Conservation (phyloP, 371 early-diverging fungal genomes). For the Mortierella sp. region DNA sequence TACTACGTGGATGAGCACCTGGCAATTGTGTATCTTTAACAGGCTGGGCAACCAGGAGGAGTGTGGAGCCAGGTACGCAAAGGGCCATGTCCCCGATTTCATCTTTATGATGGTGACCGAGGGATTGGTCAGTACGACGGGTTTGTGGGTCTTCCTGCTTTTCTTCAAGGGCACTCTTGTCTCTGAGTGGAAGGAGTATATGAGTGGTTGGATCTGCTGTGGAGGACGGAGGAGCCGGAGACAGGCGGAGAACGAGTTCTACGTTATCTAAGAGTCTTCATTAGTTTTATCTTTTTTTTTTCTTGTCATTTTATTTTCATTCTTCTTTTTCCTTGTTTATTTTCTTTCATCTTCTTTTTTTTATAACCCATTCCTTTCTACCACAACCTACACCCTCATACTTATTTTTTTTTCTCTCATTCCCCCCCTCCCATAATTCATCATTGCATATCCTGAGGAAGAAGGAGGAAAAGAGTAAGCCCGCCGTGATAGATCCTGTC, state of each 20-base stretch:
- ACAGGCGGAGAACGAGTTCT: slow-evolving; percentile 48
- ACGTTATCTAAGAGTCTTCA: slow-evolving; percentile 48
- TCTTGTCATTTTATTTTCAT: background rate
- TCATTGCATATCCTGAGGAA: background rate
- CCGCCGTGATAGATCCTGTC: background rate
- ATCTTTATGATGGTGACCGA: slow-evolving; percentile 56
- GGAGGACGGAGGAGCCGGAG: slow-evolving; percentile 41
- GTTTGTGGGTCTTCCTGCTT: slow-evolving; percentile 51
- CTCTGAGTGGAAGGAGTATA: slow-evolving; percentile 46
- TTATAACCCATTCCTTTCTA: slow-evolving; percentile 5
- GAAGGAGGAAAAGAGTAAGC: background rate
- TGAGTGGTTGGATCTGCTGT: slow-evolving; percentile 53
- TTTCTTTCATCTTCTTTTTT: background rate
- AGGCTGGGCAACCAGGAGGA: slow-evolving; percentile 38
- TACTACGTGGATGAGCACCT: slow-evolving; percentile 52
- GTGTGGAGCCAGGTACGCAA: slow-evolving; percentile 30
- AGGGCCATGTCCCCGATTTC: slow-evolving; percentile 45
- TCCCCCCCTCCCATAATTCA: background rate
- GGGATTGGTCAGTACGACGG: slow-evolving; percentile 51
- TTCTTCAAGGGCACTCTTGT: slow-evolving; percentile 52
- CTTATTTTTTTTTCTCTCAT: slow-evolving; percentile 1
- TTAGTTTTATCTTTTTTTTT: background rate
- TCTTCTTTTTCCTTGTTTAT: background rate
- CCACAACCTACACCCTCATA: background rate
- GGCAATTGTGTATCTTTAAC: slow-evolving; percentile 53